A percentile compares a stretch with the other conserved stretches of the same genome.
phyloP scores from a whole-genome alignment of 2,329 filamentous ascomycete genomes.

The Metarhizium humberi region DNA sequence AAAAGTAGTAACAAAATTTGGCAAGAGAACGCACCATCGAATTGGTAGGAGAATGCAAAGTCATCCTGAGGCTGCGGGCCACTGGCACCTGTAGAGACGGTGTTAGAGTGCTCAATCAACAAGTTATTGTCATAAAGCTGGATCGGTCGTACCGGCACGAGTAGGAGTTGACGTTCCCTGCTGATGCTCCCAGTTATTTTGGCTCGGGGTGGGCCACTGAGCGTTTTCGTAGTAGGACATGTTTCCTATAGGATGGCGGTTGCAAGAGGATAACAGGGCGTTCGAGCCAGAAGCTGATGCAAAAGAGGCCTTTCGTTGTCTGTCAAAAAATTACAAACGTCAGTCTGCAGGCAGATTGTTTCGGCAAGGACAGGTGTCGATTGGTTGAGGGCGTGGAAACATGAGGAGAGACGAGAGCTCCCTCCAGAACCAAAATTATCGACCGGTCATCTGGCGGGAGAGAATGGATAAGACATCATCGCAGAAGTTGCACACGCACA shows the following conservation, averaged over 20 bases:
- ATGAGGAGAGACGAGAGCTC: neutral
- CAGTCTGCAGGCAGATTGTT: neutral
- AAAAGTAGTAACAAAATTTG: neutral
- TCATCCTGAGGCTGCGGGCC: constrained; percentile 69
- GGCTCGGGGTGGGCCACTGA: constrained; percentile 26
- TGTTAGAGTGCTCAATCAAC: neutral
- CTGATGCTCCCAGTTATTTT: constrained; percentile 38
- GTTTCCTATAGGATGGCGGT: constrained; percentile 3
- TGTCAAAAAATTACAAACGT: neutral
- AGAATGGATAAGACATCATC: neutral
- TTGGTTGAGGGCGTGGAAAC: neutral
- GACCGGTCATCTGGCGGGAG: neutral
- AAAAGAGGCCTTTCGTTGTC: neutral
- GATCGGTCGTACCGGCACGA: constrained; percentile 25
- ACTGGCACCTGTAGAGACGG: constrained; percentile 50
- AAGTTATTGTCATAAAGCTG: neutral
- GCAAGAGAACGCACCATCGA: constrained; percentile 62
- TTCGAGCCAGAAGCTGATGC: neutral
- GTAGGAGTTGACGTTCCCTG: constrained; percentile 31
- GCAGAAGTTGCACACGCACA: neutral
- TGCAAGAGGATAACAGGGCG: neutral
- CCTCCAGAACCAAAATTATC: neutral
- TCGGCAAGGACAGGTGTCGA: neutral
- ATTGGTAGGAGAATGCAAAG: constrained; percentile 74
- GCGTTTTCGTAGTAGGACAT: constrained; percentile 39